Base-by-base conservation (phyloP, 306 rosid species). In the Prosopis cineraria region DNA sequence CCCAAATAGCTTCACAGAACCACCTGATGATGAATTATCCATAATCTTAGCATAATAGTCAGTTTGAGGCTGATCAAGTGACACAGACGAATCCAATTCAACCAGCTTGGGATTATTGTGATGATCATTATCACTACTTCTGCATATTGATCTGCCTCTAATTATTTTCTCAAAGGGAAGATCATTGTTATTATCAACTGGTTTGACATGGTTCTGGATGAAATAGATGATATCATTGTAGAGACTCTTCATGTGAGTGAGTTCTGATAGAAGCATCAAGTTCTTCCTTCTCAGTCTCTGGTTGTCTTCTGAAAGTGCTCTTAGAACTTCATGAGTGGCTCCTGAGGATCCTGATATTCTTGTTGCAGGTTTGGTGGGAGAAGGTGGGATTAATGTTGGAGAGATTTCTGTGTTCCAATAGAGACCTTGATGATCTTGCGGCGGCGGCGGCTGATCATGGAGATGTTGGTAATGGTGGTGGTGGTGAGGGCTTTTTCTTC, bases 171-270 rank as follows among this genome's bases (percentile, higher is more conserved):
- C 16, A 4, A 43, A 12, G 47, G 58, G 25, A 5, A 19, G 25
- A 17, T 50, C 25, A 50, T 31, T 31, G 34, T 4, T 31, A 31
- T 1, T 31, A 4, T 13, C n/a, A 7, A 85, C 85, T 29, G 97
- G 90, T 22, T 81, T 84, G 12, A 92, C 90, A 80, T 90, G 91
- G 81, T 92, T 92, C 59, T 92, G 97, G 73, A 92, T 90, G 80
- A 92, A 92, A 73, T 82, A 87, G 52, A 90, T 90, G 3, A 92
- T 92, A 78, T 92, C 93, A 70, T 85, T 88, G 87, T 92, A 92
- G n/a, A 92, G 97, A 56, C 72, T 88, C 93, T 84, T 92, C 95
- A 92, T 90, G 82, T 85, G 97, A 47, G 87, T 58, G 43, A 92
- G 93, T 77, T 92, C 94, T 10, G 97, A 92, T 37, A 88, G 16